Percentiles rank a stretch among this genome's conserved stretches.
phyloP scores from a whole-genome alignment of 345 rosid genomes.

The Xanthoceras sorbifolium region DNA sequence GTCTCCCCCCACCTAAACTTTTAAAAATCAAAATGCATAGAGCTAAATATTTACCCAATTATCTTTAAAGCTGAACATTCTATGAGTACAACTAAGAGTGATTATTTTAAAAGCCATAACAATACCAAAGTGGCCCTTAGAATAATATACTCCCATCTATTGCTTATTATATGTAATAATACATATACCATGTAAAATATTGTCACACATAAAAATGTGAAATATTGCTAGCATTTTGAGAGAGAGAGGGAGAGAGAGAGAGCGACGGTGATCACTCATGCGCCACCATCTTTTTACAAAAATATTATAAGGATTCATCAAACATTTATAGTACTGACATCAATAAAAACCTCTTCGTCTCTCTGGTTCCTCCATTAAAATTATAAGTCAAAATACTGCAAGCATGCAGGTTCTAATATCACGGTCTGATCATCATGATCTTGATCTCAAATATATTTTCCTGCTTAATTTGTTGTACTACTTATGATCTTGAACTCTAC shows the following conservation, averaged over 20 bases:
- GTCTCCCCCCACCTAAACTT: too few relatives aligned
- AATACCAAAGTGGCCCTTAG: too few relatives aligned
- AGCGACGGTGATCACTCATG: slow-evolving; percentile 19
- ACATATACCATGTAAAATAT: neutral
- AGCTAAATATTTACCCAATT: too few relatives aligned
- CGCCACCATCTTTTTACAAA: slow-evolving; percentile 32
- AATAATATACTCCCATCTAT: neutral
- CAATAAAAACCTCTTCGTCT: slow-evolving; percentile 10
- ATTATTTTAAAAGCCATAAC: too few relatives aligned
- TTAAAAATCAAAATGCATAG: too few relatives aligned
- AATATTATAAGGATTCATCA: slow-evolving; percentile 26
- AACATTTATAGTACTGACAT: slow-evolving; percentile 12
- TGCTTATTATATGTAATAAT: neutral
- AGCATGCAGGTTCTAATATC: slow-evolving; percentile 56
- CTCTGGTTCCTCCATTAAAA: slow-evolving; percentile 28
- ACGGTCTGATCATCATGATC: slow-evolving; percentile 29
- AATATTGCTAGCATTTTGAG: neutral
- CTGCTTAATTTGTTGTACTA: too few relatives aligned
- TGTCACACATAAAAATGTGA: neutral
- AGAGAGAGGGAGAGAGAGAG: slow-evolving; percentile 16
- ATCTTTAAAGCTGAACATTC: too few relatives aligned
- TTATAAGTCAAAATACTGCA: slow-evolving; percentile 35
- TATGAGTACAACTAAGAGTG: too few relatives aligned
- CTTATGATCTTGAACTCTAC: slow-evolving; percentile 24
- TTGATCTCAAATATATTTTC: too few relatives aligned